Evolutionary conservation across 106 monocot genomes (phyloP), one percentile per base, ranked within the genome.

Genomic region (Ottelia alismoides): DNA sequence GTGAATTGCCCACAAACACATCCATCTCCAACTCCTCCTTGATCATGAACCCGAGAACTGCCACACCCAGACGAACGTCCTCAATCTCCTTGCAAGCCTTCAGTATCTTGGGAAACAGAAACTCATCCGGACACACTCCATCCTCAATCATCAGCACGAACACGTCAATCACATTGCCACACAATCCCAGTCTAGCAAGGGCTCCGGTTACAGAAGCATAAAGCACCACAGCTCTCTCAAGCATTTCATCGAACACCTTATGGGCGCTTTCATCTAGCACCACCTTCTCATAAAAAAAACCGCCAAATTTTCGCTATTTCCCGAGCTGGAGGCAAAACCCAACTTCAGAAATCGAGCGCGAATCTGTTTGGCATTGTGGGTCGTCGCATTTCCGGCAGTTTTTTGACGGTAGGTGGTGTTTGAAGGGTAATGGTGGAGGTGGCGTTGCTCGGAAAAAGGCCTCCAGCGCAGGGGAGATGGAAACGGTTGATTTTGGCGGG

Each of bases 1-100:
- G 57, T 12, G 82, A 73, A 50, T 82, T 82, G 16, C 66, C 66
- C 2, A 77, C 58, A 22, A 82, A 73, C 0, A 67, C 62, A 43
- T 82, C 82, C 14, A 45, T 14, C 19, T 53, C 28, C n/a, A 54
- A 45, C 44, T 22, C 22, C 17, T 26, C 47, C 46, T 70, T 70
- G 30, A 70, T n/a, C 28, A 55, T 26, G 28, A 55, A 70, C 53
- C 69, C 69, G 28, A 61, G 69, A 24, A 70, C 26, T 2, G 40
- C 53, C 20, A 49, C 22, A 22, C 71, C 71, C 22, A 43, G 22
- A 12, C 28, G 2, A 17, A 51, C 3, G 28, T 57, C 51, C 27
- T 28, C 57, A 30, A 71, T 57, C 57, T 64, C 64, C 9, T 63
- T 47, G 22, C 63, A 63, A 1, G 71, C 63, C 52, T 71, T 71